These are phyloP conservation scores for Zygosaccharomyces bisporus DNA, from an alignment of 805 yeast species.

Conservation along the genomic window DNA sequence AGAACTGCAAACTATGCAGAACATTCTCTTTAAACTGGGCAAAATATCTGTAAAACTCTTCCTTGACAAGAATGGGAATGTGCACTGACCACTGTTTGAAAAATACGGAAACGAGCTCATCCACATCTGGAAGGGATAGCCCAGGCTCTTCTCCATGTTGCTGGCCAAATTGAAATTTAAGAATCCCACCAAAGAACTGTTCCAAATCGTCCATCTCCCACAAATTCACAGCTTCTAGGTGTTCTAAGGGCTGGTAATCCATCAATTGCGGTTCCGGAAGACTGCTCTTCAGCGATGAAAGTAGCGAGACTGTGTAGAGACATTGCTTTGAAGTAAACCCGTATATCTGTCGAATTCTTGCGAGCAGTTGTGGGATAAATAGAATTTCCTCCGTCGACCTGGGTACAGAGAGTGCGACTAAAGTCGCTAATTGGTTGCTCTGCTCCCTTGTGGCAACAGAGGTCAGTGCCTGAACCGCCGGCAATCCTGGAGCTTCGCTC, in stretches of 20 bases:
- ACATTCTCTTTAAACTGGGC: constrained; percentile 22
- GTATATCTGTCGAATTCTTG: constrained; percentile 63
- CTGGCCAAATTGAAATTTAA: constrained; percentile 18
- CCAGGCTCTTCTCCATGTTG: constrained; percentile 5
- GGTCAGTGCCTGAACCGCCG: constrained; percentile 59
- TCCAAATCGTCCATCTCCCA: constrained; percentile 32
- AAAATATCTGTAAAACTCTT: constrained; percentile 62
- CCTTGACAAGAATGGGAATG: constrained; percentile 66
- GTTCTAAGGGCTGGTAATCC: constrained; percentile 15
- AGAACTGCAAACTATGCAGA: constrained; percentile 10
- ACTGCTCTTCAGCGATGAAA: constrained; percentile 65
- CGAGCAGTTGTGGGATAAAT: constrained; percentile 66
- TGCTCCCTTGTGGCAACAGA: constrained; percentile 52
- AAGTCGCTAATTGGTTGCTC: constrained; percentile 46
- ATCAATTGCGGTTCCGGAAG: constrained; percentile 36
- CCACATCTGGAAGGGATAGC: constrained; percentile 40
- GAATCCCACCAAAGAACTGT: constrained; percentile 20
- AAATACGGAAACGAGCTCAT: constrained; percentile 61
- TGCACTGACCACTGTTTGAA: constrained; percentile 76
- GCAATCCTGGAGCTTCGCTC: constrained; percentile 71
- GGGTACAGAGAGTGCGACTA: constrained; percentile 71
- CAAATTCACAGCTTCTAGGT: constrained; percentile 21
- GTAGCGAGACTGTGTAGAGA: constrained; percentile 63
- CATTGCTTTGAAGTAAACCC: constrained; percentile 72
- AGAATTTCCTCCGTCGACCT: constrained; percentile 75